Evolutionary conservation across 129 eudicot species (phyloP).

Genomic region (Kitagawia praeruptora): DNA sequence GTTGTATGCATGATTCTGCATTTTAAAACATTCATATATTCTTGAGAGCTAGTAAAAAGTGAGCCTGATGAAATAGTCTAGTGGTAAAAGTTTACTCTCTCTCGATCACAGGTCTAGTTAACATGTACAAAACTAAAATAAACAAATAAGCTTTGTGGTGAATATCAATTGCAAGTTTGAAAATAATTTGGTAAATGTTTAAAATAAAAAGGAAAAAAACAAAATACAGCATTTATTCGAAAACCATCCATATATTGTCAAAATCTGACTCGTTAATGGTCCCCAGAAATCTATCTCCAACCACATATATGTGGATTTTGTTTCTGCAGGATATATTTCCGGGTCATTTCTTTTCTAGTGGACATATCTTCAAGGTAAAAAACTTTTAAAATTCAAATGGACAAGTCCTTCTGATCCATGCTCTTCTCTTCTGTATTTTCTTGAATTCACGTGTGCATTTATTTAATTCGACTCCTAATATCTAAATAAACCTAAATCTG

Average conservation of each 20-base stretch:
- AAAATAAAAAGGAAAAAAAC: background rate
- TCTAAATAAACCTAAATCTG: background rate
- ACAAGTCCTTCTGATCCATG: background rate
- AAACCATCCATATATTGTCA: background rate
- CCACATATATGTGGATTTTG: background rate
- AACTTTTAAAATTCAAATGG: background rate
- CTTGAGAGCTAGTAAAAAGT: background rate
- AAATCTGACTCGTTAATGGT: conserved; percentile 7
- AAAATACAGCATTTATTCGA: background rate
- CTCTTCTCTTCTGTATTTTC: background rate
- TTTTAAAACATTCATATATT: background rate
- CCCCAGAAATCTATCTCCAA: conserved; percentile 3
- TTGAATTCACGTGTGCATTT: background rate
- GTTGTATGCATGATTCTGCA: background rate
- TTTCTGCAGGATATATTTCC: background rate
- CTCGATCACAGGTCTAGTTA: background rate
- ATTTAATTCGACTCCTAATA: background rate
- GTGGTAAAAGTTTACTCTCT: too few relatives aligned
- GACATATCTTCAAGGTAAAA: background rate
- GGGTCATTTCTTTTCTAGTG: background rate
- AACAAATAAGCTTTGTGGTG: background rate
- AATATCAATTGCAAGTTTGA: background rate
- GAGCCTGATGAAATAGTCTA: background rate
- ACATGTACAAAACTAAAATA: background rate
- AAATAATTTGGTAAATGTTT: background rate